phyloP scores from a whole-genome alignment of 139 green algal species.

The Chlorella sorokiniana region DNA sequence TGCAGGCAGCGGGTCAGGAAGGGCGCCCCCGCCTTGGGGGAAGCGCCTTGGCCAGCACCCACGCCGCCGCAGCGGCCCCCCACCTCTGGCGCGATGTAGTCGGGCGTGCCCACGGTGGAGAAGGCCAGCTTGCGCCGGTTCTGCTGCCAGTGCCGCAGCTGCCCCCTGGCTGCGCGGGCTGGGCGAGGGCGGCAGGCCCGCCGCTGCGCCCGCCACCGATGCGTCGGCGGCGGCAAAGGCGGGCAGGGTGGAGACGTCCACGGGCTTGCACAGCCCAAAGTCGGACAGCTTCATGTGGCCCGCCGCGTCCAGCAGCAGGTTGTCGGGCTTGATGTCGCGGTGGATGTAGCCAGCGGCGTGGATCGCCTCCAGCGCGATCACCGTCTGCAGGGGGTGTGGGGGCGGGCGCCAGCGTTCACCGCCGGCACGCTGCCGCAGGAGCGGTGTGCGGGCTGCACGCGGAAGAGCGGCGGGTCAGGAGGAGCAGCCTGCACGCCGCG shows the following conservation, averaged over 20 bases:
- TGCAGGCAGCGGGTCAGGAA: background rate
- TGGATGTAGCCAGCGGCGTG: slow-evolving; percentile 94
- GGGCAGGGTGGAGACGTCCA: slow-evolving; percentile 73
- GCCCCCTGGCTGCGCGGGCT: slow-evolving; percentile 40
- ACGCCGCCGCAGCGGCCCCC: background rate
- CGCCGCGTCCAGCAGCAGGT: slow-evolving; percentile 86
- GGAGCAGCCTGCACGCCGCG: background rate
- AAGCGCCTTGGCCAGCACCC: too few relatives aligned
- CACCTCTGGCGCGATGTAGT: slow-evolving; percentile 86
- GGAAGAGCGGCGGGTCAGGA: background rate
- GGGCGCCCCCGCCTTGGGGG: too few relatives aligned
- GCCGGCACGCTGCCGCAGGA: too few relatives aligned
- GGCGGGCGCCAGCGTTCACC: too few relatives aligned
- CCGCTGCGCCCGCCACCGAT: background rate
- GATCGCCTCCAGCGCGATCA: slow-evolving; percentile 90
- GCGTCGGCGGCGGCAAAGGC: slow-evolving; percentile 36
- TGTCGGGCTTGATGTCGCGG: slow-evolving; percentile 98
- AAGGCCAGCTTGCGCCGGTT: slow-evolving; percentile 86
- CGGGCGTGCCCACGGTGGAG: slow-evolving; percentile 93
- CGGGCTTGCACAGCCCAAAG: slow-evolving; percentile 97
- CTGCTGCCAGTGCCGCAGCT: slow-evolving; percentile 74
- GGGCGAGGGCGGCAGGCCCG: slow-evolving; percentile 29
- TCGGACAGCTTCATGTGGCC: slow-evolving; percentile 98
- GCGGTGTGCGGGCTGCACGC: background rate
- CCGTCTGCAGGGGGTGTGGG: slow-evolving; percentile 31